Percentiles rank a stretch among this genome's conserved stretches.
Conservation (phyloP, 192 early-diverging fungal species). For the Coemansia sp. region DNA sequence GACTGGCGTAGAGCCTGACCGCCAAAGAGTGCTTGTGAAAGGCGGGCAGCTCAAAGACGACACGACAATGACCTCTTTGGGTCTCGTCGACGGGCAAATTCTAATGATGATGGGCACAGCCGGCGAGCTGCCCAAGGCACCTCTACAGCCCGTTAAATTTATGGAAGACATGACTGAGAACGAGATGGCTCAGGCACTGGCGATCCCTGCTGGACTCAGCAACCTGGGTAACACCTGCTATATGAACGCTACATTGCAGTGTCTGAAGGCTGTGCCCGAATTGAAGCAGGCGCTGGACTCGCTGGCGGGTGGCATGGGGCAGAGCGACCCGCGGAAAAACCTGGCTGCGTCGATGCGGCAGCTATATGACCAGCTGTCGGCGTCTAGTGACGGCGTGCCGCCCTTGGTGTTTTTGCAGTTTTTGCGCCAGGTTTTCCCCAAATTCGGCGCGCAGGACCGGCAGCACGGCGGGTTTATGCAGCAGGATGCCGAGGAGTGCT, state of each 20-base stretch:
- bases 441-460: slow-evolving; percentile 81
- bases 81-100: slow-evolving; percentile 69
- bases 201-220: slow-evolving; percentile 86
- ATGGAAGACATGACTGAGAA: slow-evolving; percentile 93
- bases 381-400: slow-evolving; percentile 70
- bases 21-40: slow-evolving; percentile 95
- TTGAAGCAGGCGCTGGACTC: slow-evolving; percentile 65
- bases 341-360: slow-evolving; percentile 71
- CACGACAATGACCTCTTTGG: slow-evolving; percentile 71
- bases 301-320: slow-evolving; percentile 23
- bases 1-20: slow-evolving; percentile 87
- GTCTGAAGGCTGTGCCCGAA: slow-evolving; percentile 86
- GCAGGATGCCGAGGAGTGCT: slow-evolving; percentile 99
- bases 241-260: slow-evolving; percentile 93
- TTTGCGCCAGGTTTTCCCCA: slow-evolving; percentile 79
- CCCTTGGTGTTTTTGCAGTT: slow-evolving; percentile 82
- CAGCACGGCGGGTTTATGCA: slow-evolving; percentile 75
- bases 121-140: slow-evolving; percentile 89
- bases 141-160: slow-evolving; percentile 70
- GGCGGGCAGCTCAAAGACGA: slow-evolving; percentile 93
- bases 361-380: slow-evolving; percentile 73
- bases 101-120: slow-evolving; percentile 96
- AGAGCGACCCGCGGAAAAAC: slow-evolving; percentile 50
- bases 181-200: slow-evolving; percentile 84
- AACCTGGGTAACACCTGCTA: slow-evolving; percentile 95